These are phyloP conservation scores for Picea mariana DNA, from an alignment of 83 land plant genomes.

Conservation along the genomic window DNA sequence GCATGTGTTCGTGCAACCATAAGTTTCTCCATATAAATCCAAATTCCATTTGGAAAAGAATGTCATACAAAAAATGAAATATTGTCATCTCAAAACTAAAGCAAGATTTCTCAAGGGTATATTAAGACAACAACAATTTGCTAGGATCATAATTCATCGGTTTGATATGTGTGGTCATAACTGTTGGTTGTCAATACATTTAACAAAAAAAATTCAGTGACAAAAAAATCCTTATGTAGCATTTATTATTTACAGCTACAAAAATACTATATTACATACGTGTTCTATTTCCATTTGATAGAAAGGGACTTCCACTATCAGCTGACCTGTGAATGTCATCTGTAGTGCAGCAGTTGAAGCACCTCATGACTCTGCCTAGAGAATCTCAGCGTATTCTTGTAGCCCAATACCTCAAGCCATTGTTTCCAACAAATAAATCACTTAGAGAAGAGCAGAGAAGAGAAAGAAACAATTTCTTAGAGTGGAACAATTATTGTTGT, in stretches of 20 bases:
- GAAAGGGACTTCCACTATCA: conserved; percentile 8
- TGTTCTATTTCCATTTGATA: neutral
- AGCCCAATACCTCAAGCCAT: neutral
- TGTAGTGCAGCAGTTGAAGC: neutral
- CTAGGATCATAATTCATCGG: neutral
- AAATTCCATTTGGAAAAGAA: no score
- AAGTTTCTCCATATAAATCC: no score
- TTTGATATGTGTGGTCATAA: neutral
- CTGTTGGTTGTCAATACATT: no score
- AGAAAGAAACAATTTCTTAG: neutral
- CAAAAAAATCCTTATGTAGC: neutral
- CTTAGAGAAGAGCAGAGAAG: no score
- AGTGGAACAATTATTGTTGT: neutral
- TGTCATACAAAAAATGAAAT: neutral
- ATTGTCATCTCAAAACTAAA: neutral
- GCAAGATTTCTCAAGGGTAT: no score
- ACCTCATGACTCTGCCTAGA: no score
- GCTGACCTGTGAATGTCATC: neutral
- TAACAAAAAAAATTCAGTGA: neutral
- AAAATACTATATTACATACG: neutral
- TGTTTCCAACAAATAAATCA: no score
- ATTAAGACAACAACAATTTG: neutral
- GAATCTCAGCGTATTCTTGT: neutral
- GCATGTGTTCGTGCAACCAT: no score
- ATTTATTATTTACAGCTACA: neutral